These are phyloP conservation scores for Pseudocercospora vitis DNA, from an alignment of 2,329 filamentous ascomycete genomes.

Conservation along the genomic window DNA sequence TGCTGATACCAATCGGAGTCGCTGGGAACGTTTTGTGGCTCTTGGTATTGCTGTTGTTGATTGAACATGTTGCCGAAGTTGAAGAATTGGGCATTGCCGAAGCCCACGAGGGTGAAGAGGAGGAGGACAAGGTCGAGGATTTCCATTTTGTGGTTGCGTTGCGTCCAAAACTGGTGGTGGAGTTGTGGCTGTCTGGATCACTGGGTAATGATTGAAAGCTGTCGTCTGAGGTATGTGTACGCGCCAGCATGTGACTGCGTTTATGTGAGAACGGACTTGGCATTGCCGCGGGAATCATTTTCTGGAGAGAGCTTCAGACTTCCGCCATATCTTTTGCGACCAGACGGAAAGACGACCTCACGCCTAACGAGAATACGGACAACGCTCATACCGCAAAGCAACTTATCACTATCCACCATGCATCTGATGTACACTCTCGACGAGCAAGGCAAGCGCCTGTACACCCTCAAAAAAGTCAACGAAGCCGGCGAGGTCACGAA, in stretches of 20 bases:
- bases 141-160: conserved; percentile 32
- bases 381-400: too few relatives aligned
- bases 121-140: conserved; percentile 48
- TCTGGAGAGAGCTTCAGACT: neutral
- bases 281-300: neutral
- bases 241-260: neutral
- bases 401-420: conserved; percentile 50
- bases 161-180: neutral
- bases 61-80: conserved; percentile 93
- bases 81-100: conserved; percentile 82
- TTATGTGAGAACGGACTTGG: neutral
- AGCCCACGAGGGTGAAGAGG: conserved; percentile 55
- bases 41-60: conserved; percentile 55
- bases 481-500: conserved; percentile 79
- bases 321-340: too few relatives aligned
- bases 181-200: conserved; percentile 2
- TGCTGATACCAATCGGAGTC: conserved; percentile 78
- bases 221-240: conserved; percentile 7
- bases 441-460: conserved; percentile 78
- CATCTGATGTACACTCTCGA: conserved; percentile 87
- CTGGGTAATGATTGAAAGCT: too few relatives aligned
- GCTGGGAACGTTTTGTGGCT: conserved; percentile 77
- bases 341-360: too few relatives aligned
- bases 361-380: too few relatives aligned
- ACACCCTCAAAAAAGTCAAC: conserved; percentile 89